A percentile compares a stretch with the other conserved stretches of the same genome.
Conservation (phyloP, 2,329 filamentous ascomycete species). For the Sporothrix schenckii region DNA sequence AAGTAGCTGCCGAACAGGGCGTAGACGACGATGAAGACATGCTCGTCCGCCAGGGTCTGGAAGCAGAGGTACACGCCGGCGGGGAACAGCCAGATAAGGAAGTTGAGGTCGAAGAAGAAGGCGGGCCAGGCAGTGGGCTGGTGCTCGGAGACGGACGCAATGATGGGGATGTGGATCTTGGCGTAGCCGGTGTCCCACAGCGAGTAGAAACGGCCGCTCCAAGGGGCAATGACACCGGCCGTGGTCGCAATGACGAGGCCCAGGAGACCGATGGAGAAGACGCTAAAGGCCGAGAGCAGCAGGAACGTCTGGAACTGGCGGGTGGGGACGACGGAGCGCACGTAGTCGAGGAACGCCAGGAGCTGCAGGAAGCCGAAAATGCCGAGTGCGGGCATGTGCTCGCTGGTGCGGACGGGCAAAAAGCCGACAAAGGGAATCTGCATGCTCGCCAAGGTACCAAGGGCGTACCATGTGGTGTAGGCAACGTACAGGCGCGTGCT, state of each 20-base stretch:
- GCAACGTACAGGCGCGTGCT: conserved; percentile 92
- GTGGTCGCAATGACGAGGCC: conserved; percentile 79
- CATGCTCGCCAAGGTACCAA: conserved; percentile 97
- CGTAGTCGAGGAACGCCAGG: conserved; percentile 86
- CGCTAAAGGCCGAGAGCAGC: conserved; percentile 70
- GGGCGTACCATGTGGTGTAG: conserved; percentile 97
- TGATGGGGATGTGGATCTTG: conserved; percentile 99
- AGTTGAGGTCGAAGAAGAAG: conserved; percentile 98
- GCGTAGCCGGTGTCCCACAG: conserved; percentile 98
- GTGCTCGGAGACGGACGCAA: conserved; percentile 98
- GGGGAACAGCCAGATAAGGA: conserved; percentile 84
- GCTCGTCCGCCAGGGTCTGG: conserved; percentile 89
- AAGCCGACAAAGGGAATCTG: conserved; percentile 99
- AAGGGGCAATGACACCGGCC: conserved; percentile 90
- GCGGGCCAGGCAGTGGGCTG: conserved; percentile 98
- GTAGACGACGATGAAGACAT: conserved; percentile 97
- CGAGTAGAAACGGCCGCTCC: conserved; percentile 98
- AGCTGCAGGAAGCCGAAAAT: conserved; percentile 96
- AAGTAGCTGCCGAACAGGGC: conserved; percentile 97
- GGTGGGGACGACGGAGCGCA: conserved; percentile 83
- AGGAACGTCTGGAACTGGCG: conserved; percentile 94
- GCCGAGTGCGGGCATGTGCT: conserved; percentile 96
- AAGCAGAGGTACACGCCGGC: conserved; percentile 99
- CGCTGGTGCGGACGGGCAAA: conserved; percentile 91
- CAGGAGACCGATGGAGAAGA: conserved; percentile 77